A percentile compares a stretch with the other conserved stretches of the same genome.
phyloP scores from a whole-genome alignment of 306 rosid species.

The Pueraria montana region DNA sequence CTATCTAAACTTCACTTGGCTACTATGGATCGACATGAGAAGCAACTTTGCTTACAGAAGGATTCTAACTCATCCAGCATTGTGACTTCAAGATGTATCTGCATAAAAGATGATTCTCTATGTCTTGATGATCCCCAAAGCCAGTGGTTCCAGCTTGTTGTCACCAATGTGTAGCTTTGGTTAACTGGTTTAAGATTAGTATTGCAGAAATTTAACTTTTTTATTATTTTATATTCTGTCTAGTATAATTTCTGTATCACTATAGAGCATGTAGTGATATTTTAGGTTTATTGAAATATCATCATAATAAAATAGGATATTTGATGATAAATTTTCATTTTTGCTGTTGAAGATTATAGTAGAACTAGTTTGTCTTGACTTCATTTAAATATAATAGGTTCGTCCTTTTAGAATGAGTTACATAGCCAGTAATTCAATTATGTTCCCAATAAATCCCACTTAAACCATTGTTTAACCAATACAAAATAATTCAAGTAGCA shows the following conservation, averaged over 20 bases:
- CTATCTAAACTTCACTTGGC: constrained; percentile 61
- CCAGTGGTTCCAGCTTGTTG: constrained; percentile 66
- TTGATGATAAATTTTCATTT: neutral
- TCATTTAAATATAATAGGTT: too few relatives aligned
- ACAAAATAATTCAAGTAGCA: neutral
- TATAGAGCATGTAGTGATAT: neutral
- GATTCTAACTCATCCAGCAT: constrained; percentile 46
- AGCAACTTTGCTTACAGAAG: constrained; percentile 51
- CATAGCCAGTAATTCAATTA: neutral
- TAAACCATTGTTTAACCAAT: neutral
- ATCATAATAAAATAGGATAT: neutral
- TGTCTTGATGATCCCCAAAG: constrained; percentile 60
- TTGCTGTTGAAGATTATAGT: too few relatives aligned
- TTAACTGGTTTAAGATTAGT: too few relatives aligned
- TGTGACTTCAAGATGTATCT: too few relatives aligned
- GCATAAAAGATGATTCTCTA: constrained; percentile 49
- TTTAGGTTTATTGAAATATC: neutral
- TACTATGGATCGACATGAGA: constrained; percentile 25
- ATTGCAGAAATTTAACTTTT: neutral
- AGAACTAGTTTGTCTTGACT: neutral
- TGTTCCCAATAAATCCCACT: neutral
- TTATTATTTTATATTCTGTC: neutral
- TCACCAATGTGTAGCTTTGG: constrained; percentile 50
- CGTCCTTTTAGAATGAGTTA: neutral
- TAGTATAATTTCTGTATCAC: neutral